These are phyloP conservation scores for Isoetes taiwanensis DNA, from an alignment of 75 land plant genomes.

Conservation along the genomic window DNA sequence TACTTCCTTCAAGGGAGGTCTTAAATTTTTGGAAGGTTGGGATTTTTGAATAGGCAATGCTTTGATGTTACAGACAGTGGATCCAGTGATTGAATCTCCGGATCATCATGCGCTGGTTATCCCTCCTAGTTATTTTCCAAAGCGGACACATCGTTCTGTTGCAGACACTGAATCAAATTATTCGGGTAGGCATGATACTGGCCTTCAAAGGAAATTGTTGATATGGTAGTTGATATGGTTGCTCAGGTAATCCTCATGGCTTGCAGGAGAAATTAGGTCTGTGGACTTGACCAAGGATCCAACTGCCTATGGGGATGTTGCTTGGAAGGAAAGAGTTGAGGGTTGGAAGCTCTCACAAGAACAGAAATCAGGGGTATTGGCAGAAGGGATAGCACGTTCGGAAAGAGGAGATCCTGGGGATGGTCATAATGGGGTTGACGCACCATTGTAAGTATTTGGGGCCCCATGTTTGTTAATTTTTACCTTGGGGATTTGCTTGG, in stretches of 20 bases:
- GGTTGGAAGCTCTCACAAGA: conserved; percentile 79
- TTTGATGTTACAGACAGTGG: neutral
- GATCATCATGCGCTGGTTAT: conserved; percentile 44
- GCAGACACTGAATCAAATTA: neutral
- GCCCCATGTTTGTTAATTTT: neutral
- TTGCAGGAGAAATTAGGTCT: conserved; percentile 62
- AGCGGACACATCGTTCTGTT: neutral
- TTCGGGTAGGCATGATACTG: no score
- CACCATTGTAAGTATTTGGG: conserved; percentile 42
- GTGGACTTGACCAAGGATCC: conserved; percentile 78
- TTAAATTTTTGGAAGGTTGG: neutral
- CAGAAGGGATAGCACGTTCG: conserved; percentile 40
- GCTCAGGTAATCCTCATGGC: neutral
- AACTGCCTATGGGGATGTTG: conserved; percentile 75
- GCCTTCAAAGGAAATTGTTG: no score
- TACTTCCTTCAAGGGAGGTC: no score
- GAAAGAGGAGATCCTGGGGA: conserved; percentile 57
- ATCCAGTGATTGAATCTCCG: conserved; percentile 17
- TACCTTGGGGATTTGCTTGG: neutral
- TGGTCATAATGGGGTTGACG: conserved; percentile 67
- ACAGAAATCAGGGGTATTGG: conserved; percentile 30
- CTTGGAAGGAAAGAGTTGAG: conserved; percentile 89
- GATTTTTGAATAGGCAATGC: neutral
- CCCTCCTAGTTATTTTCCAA: conserved; percentile 6
- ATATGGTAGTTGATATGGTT: no score